These are phyloP conservation scores for Zoysia matrella DNA, from an alignment of 202 grass and related monocot genomes.

Conservation along the genomic window DNA sequence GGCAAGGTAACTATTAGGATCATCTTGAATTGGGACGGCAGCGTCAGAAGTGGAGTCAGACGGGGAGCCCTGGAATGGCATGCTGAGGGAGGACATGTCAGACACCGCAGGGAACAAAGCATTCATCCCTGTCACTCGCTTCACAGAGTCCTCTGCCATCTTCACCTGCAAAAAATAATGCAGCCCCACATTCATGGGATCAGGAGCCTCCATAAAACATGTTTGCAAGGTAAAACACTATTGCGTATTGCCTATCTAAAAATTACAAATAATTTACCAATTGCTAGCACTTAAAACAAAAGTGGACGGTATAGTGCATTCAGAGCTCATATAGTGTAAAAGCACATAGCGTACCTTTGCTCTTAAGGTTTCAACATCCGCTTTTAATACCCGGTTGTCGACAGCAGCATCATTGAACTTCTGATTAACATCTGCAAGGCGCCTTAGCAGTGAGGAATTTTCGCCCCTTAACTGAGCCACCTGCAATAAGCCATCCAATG, in stretches of 20 bases:
- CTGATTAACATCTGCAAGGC: conserved; percentile 83
- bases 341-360: conserved; percentile 64
- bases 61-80: conserved; percentile 69
- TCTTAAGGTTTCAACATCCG: conserved; percentile 89
- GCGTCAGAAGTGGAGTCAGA: conserved; percentile 64
- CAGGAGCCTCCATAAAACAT: background rate
- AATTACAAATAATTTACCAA: background rate
- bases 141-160: conserved; percentile 91
- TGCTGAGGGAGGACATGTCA: conserved; percentile 69
- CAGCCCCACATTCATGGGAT: background rate
- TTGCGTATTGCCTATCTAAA: conserved; percentile 10
- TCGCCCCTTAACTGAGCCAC: conserved; percentile 83
- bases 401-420: conserved; percentile 86
- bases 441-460: conserved; percentile 76
- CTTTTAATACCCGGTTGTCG: conserved; percentile 94
- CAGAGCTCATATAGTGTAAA: background rate
- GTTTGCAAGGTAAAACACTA: background rate
- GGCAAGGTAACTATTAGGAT: conserved; percentile 62
- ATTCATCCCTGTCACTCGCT: conserved; percentile 74
- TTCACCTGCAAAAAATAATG: conserved; percentile 71
- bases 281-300: conserved; percentile 20
- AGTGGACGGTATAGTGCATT: background rate
- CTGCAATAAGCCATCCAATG: conserved; percentile 34
- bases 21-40: conserved; percentile 63
- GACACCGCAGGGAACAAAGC: conserved; percentile 56